Percentiles rank a stretch among this genome's conserved stretches.
These are phyloP conservation scores for Monosporozyma yasuniensis DNA, from an alignment of 805 yeast species.

Conservation along the genomic window DNA sequence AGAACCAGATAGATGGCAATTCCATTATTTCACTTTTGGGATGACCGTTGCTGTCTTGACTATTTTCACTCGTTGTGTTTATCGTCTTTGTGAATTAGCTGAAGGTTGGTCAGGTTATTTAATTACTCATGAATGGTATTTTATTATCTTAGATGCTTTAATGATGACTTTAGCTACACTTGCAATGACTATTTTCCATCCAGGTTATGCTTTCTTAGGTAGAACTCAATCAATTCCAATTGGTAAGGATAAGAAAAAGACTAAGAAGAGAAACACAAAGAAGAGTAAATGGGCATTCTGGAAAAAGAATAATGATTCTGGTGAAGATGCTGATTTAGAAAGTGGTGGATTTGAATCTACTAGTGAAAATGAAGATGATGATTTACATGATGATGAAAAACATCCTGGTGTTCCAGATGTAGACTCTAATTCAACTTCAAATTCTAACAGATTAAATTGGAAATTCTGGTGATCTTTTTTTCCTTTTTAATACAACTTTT, in stretches of 20 bases:
- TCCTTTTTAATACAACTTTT: too few relatives aligned
- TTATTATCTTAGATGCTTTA: constrained; percentile 52
- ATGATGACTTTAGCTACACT: constrained; percentile 47
- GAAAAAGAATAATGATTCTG: background rate
- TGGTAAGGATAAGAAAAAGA: constrained; percentile 9
- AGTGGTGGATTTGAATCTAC: background rate
- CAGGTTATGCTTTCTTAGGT: constrained; percentile 47
- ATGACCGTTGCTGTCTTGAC: constrained; percentile 42
- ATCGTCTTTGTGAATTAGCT: constrained; percentile 62
- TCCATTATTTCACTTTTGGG: constrained; percentile 38
- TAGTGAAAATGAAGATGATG: constrained; percentile 1
- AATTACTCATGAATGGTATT: constrained; percentile 50
- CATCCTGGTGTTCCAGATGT: background rate
- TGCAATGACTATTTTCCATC: constrained; percentile 48
- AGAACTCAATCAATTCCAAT: constrained; percentile 20
- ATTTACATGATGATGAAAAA: background rate
- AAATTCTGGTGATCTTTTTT: background rate
- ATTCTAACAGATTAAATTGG: background rate
- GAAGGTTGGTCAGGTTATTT: constrained; percentile 58
- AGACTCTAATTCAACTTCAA: background rate
- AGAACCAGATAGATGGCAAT: constrained; percentile 25
- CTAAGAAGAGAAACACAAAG: background rate
- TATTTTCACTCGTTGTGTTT: constrained; percentile 59
- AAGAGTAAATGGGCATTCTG: background rate
- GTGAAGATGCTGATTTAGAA: constrained; percentile 1